Conservation (phyloP, 805 yeast species). For the Saturnispora bothae region DNA sequence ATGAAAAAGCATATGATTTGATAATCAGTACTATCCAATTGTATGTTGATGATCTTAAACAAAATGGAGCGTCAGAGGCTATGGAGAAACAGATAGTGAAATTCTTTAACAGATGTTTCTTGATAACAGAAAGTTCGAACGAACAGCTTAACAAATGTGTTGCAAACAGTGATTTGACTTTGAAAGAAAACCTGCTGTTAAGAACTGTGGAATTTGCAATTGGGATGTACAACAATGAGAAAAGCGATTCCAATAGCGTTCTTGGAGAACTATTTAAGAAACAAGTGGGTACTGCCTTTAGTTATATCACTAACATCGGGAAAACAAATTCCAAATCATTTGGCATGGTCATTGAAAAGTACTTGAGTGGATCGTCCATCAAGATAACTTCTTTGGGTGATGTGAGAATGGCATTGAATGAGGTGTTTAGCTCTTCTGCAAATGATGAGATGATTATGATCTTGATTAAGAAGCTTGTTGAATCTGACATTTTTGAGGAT, state of each 20-base stretch:
- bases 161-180: constrained; percentile 16
- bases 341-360: constrained; percentile 41
- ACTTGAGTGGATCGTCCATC: constrained; percentile 39
- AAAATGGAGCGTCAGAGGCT: constrained; percentile 6
- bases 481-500: constrained; percentile 42
- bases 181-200: constrained; percentile 31
- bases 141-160: constrained; percentile 9
- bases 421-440: constrained; percentile 52
- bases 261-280: constrained; percentile 26
- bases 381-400: constrained; percentile 46
- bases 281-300: constrained; percentile 33
- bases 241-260: not conserved
- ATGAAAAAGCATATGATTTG: constrained; percentile 23
- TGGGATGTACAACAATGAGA: constrained; percentile 16
- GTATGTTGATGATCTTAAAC: constrained; percentile 18
- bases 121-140: constrained; percentile 21
- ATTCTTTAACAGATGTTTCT: constrained; percentile 27
- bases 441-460: constrained; percentile 50
- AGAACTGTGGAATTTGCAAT: constrained; percentile 31
- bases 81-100: constrained; percentile 28
- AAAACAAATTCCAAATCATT: constrained; percentile 31
- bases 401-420: constrained; percentile 47
- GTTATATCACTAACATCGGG: constrained; percentile 28
- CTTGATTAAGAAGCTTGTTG: constrained; percentile 43
- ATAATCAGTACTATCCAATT: constrained; percentile 15